phyloP scores from a whole-genome alignment of 2,329 filamentous ascomycete genomes.

The Intubia oerlemansii region DNA sequence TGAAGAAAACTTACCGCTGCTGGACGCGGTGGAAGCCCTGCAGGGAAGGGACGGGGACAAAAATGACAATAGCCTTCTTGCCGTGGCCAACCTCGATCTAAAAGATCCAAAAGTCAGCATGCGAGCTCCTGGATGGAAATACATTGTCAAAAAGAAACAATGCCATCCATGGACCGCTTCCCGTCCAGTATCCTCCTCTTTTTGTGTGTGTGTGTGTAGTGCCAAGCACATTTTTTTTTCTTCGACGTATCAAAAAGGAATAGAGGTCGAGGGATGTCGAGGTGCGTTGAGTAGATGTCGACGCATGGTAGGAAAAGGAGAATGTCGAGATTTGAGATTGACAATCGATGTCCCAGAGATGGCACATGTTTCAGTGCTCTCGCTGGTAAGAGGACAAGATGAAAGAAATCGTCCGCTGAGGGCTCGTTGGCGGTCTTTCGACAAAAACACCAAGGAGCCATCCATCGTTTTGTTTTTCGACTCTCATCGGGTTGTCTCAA shows the following conservation, averaged over 20 bases:
- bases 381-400: too few relatives aligned
- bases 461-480: neutral
- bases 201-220: constrained; percentile 3
- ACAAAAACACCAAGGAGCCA: neutral
- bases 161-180: constrained; percentile 47
- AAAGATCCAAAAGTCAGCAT: constrained; percentile 52
- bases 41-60: constrained; percentile 98
- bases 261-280: too few relatives aligned
- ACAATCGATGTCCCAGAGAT: too few relatives aligned
- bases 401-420: too few relatives aligned
- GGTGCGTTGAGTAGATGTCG: too few relatives aligned
- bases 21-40: constrained; percentile 98
- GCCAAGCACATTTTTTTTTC: neutral
- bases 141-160: constrained; percentile 11
- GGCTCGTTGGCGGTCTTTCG: constrained; percentile 2
- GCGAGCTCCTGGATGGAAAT: constrained; percentile 45
- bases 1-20: constrained; percentile 62
- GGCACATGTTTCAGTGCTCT: too few relatives aligned
- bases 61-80: constrained; percentile 99
- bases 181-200: constrained; percentile 39
- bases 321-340: too few relatives aligned
- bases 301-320: too few relatives aligned
- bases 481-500: neutral
- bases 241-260: too few relatives aligned
- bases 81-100: constrained; percentile 99